Evolutionary conservation across 1,284 basidiomycete genomes (phyloP), one percentile per base, ranked within the genome.

Genomic region (Leccinum fuscescens): DNA sequence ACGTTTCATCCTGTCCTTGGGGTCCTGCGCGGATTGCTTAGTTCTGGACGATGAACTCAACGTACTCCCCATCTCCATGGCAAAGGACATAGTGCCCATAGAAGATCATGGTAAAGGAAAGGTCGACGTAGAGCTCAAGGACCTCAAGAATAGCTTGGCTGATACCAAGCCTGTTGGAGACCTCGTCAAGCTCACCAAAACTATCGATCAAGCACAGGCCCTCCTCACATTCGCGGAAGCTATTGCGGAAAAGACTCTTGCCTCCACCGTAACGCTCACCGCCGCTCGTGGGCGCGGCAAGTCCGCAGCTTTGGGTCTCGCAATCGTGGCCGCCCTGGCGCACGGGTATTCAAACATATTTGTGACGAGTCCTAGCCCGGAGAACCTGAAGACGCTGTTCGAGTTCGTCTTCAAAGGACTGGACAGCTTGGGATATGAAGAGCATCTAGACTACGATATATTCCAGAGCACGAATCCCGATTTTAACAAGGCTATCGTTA

Each of bases 281-380:
- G 96, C 97, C 55, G 90, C 86, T 8, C 89, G 97, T 74, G 97
- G 97, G 67, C 89, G 97, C 35, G 97, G 97, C 62, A 99, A 99
- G 77, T 97, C 94, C 22, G 96, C 97, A 4, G 93, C 96, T 1
- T 81, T 99, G 12, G 97, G 97, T 56, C 80, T 99, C 50, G 92
- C 94, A 1, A 94, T 99, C 60, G 92, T 96, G 6, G 92, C 94
- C 14, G 95, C 97, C 1, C 81, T 99, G 20, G 92, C 90, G 1
- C 93, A 98, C 71, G 95, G 95, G 17, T 99, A 99, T 75, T 92
- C 93, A 59, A 99, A 99, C 76, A 94, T 99, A 64, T 99, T 99
- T 73, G 94, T 99, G 55, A 99, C 97, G 4, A 96, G 93, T 71
- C 97, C 97, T 1, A 94, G 91, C 71, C 97, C 97, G 1, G 96